These are phyloP conservation scores for Spinellus fusiger DNA, from an alignment of 192 early-diverging fungal species.

Conservation along the genomic window DNA sequence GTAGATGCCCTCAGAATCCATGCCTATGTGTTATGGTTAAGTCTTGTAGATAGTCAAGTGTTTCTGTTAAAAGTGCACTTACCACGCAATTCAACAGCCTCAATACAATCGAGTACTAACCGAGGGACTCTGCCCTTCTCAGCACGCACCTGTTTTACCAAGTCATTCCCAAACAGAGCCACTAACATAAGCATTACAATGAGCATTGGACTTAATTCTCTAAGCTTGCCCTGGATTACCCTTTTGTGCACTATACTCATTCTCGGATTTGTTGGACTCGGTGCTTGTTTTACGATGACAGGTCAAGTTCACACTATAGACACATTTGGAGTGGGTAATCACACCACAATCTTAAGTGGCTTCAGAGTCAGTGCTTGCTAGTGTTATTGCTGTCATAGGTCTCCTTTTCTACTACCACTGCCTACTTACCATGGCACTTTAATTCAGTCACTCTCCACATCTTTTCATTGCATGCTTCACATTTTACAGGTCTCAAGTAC, in stretches of 20 bases:
- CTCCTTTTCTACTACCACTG: neutral
- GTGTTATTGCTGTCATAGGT: neutral
- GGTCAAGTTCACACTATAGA: conserved; percentile 11
- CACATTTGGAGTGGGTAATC: conserved; percentile 39
- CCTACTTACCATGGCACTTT: conserved; percentile 37
- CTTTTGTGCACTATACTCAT: neutral
- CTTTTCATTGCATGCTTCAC: conserved; percentile 47
- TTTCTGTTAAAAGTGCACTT: neutral
- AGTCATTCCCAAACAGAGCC: conserved; percentile 60
- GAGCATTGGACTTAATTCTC: too few species aligned
- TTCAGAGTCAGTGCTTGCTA: neutral
- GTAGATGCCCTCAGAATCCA: conserved; percentile 74
- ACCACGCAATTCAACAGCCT: conserved; percentile 55
- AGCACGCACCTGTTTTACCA: conserved; percentile 50
- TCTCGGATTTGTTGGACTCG: neutral
- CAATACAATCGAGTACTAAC: conserved; percentile 64
- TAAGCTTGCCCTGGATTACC: too few species aligned
- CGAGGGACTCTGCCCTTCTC: conserved; percentile 57
- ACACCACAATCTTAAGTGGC: conserved; percentile 35
- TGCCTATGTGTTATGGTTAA: conserved; percentile 3
- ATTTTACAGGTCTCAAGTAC: conserved; percentile 36
- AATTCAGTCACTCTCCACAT: conserved; percentile 43
- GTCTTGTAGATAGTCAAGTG: neutral
- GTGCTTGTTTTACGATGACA: conserved; percentile 18
- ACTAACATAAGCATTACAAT: neutral